phyloP scores from a whole-genome alignment of 306 rosid species.

The Crotalaria pallida region DNA sequence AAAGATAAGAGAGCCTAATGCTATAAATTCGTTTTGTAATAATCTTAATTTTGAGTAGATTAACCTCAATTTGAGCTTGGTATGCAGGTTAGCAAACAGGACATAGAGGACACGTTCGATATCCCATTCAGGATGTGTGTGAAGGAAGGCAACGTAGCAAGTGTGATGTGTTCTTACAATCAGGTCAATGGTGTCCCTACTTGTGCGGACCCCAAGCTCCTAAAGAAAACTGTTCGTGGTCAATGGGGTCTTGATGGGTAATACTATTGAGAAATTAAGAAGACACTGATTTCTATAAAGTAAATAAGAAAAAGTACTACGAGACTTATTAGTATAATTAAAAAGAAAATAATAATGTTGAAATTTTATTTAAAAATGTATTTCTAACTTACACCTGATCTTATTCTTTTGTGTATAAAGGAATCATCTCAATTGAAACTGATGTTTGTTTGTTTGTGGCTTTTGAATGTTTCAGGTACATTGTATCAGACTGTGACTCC shows the following conservation, averaged over 20 bases:
- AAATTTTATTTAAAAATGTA: too few relatives aligned
- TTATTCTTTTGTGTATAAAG: not conserved
- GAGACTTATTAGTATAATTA: too few relatives aligned
- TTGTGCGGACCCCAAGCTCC: slow-evolving; percentile 77
- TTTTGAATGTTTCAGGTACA: slow-evolving; percentile 40
- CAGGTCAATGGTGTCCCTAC: slow-evolving; percentile 91
- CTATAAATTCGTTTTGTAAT: not conserved
- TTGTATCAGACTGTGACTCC: slow-evolving; percentile 85
- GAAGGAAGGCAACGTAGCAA: slow-evolving; percentile 76
- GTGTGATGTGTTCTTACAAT: slow-evolving; percentile 88
- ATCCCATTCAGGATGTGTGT: slow-evolving; percentile 85
- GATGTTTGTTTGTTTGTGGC: not conserved
- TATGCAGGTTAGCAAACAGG: slow-evolving; percentile 71
- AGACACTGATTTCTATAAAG: too few relatives aligned
- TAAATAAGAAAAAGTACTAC: too few relatives aligned
- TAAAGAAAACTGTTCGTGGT: slow-evolving; percentile 52
- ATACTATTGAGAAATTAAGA: not conserved
- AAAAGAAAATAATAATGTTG: too few relatives aligned
- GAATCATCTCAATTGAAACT: not conserved
- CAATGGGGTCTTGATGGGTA: slow-evolving; percentile 77
- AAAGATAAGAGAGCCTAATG: not conserved
- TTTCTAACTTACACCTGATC: too few relatives aligned
- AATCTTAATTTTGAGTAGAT: not conserved
- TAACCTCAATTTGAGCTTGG: not conserved
- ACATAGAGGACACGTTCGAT: slow-evolving; percentile 74